Evolutionary conservation across 169 alveolate genomes (phyloP).

Genomic region (Plasmodium gallinaceum): DNA sequence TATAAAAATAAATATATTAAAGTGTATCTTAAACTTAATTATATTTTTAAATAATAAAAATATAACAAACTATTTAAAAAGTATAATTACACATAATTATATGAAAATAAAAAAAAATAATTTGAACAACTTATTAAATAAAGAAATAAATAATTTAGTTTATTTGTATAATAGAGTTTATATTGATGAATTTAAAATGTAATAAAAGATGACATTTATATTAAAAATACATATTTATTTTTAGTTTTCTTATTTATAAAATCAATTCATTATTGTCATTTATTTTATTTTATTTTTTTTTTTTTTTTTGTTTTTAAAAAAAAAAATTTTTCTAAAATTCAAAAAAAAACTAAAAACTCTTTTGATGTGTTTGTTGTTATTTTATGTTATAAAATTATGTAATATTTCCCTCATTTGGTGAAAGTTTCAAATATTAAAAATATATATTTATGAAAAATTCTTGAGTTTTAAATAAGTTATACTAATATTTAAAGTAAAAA

Average conservation of each 20-base stretch:
- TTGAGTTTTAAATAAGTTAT: too few species aligned
- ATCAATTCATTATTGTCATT: too few species aligned
- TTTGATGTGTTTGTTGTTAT: too few species aligned
- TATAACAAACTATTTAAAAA: constrained; percentile 11
- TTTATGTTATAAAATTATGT: too few species aligned
- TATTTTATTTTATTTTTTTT: too few species aligned
- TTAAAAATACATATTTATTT: neutral
- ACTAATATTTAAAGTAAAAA: too few species aligned
- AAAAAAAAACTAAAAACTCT: too few species aligned
- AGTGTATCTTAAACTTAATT: constrained; percentile 35
- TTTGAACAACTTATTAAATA: constrained; percentile 4
- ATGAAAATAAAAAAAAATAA: constrained; percentile 15
- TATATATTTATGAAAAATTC: too few species aligned
- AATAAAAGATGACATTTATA: neutral
- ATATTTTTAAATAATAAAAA: constrained; percentile 24
- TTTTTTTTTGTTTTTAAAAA: too few species aligned
- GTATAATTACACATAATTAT: constrained; percentile 21
- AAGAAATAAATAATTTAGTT: constrained; percentile 24
- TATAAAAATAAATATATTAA: constrained; percentile 40
- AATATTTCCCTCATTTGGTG: too few species aligned
- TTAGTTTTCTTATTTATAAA: neutral
- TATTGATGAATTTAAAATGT: neutral
- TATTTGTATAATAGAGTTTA: constrained; percentile 43
- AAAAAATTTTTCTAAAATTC: too few species aligned
- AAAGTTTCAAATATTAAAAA: too few species aligned